Evolutionary conservation across 257 asterid genomes (phyloP), one percentile per base, ranked within the genome.

Genomic region (Forsythia viridissima): DNA sequence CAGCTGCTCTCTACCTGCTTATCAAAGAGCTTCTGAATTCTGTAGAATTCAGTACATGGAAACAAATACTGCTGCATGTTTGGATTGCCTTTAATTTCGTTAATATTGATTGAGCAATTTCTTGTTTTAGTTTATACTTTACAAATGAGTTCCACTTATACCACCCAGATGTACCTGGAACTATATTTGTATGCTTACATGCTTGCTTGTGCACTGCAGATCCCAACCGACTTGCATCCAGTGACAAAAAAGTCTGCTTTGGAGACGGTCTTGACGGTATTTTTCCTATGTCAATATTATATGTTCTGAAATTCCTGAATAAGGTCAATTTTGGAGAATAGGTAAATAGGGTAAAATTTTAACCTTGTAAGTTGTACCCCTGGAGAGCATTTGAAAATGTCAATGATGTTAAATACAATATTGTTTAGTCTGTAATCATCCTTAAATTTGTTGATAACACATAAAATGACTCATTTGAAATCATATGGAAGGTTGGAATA

Each of bases 241-340:
- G 83, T 84, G n/a, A 93, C 98, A 15, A 88, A 92, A 38, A 96
- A 90, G 79, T 90, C 98, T 82, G 79, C 99, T 79, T 76, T 96
- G 85, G 98, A 96, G 89, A 96, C 99, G 52, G 99, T 96, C 80
- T 89, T 96, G 88, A 96, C 98, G 92, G 99, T 96, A 92, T 1
- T 55, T 74, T 84, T 57, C 66, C 77, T 71, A 70, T 37, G 15
- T 75, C 69, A 79, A 8, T 30, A 30, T 15, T 24, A n/a, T 73
- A 66, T 46, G 36, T 70, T 70, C 3, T 38, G 34, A 48, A 34
- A 21, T 63, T 57, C 15, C n/a, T 1, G 34, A 15, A 13, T 30
- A 42, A 63, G 57, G 70, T 74, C 24, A 68, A 69, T 37, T 67
- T 9, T 74, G 3, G 70, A 63, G 61, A 30, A 36, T 51, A 41